These are phyloP conservation scores for Talaromyces sp. DNA, from an alignment of 2,329 filamentous ascomycete species.

Conservation along the genomic window DNA sequence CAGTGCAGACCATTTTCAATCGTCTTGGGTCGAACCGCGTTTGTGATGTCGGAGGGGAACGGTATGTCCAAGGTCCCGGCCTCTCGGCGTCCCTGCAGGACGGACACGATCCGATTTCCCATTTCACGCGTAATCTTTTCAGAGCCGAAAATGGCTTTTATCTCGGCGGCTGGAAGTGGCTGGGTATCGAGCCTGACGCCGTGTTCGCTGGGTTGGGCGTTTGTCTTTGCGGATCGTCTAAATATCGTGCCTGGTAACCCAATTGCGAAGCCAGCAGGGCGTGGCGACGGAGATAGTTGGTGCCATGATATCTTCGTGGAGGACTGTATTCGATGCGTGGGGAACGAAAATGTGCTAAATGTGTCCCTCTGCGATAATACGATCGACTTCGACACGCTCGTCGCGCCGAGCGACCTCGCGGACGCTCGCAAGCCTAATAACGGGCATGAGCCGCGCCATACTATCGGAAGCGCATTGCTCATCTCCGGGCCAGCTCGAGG, in stretches of 20 bases:
- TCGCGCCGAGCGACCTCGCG: constrained; percentile 18
- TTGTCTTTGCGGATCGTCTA: constrained; percentile 5
- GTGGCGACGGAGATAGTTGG: not conserved
- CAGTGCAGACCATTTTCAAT: constrained; percentile 36
- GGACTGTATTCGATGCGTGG: not conserved
- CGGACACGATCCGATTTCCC: constrained; percentile 34
- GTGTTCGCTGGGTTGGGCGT: constrained; percentile 17
- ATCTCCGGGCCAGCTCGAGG: constrained; percentile 23
- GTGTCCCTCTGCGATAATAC: constrained; percentile 2
- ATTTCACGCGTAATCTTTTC: constrained; percentile 23
- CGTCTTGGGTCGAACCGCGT: constrained; percentile 26
- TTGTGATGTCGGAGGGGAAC: constrained; percentile 35
- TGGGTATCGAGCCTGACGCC: constrained; percentile 24
- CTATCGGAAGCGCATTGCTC: constrained; percentile 38
- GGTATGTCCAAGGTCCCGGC: constrained; percentile 43
- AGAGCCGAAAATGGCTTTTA: constrained; percentile 33
- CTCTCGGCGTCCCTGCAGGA: constrained; percentile 41
- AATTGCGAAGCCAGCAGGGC: not conserved
- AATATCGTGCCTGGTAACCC: not conserved
- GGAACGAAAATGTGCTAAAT: constrained; percentile 2
- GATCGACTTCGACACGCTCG: constrained; percentile 1
- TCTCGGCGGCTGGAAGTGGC: constrained; percentile 28
- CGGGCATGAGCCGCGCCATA: constrained; percentile 38
- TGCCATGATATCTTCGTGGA: not conserved
- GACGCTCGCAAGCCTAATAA: constrained; percentile 26